phyloP scores from a whole-genome alignment of 495 filamentous ascomycete species.

The Aspergillus nidulans region DNA sequence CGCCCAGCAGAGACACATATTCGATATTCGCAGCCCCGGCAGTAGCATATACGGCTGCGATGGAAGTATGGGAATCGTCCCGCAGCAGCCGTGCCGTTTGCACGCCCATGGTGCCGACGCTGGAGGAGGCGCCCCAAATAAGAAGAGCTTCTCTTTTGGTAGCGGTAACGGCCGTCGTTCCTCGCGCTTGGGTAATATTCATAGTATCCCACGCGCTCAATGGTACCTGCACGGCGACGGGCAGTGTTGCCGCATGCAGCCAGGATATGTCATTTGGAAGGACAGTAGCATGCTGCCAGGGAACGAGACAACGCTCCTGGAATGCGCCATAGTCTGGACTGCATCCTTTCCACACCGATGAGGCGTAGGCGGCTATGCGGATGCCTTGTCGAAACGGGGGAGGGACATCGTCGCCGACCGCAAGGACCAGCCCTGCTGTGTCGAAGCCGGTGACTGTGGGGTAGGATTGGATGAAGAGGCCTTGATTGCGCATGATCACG shows the following conservation, averaged over 20 bases:
- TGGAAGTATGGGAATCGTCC: constrained; percentile 30
- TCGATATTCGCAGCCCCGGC: constrained; percentile 41
- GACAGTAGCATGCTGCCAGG: constrained; percentile 17
- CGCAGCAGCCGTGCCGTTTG: constrained; percentile 40
- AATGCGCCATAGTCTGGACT: constrained; percentile 39
- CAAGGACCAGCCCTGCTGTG: constrained; percentile 34
- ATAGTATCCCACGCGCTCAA: constrained; percentile 23
- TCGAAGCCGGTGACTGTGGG: constrained; percentile 44
- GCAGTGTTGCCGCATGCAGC: constrained; percentile 34
- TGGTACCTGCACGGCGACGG: constrained; percentile 32
- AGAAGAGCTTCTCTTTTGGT: constrained; percentile 33
- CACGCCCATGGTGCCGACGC: constrained; percentile 37
- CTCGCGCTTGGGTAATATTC: constrained; percentile 28
- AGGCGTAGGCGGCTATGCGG: constrained; percentile 21
- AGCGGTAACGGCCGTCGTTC: constrained; percentile 10
- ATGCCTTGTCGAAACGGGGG: constrained; percentile 30
- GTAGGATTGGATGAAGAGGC: constrained; percentile 27
- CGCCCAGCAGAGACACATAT: constrained; percentile 41
- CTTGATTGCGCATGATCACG: constrained; percentile 27
- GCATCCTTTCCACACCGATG: constrained; percentile 26
- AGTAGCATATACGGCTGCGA: constrained; percentile 39
- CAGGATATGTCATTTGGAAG: constrained; percentile 34
- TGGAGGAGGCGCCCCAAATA: constrained; percentile 48
- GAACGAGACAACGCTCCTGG: constrained; percentile 32
- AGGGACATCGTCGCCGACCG: constrained; percentile 35